phyloP scores from a whole-genome alignment of 768 basidiomycete genomes.

The Lactarius hatsudake region DNA sequence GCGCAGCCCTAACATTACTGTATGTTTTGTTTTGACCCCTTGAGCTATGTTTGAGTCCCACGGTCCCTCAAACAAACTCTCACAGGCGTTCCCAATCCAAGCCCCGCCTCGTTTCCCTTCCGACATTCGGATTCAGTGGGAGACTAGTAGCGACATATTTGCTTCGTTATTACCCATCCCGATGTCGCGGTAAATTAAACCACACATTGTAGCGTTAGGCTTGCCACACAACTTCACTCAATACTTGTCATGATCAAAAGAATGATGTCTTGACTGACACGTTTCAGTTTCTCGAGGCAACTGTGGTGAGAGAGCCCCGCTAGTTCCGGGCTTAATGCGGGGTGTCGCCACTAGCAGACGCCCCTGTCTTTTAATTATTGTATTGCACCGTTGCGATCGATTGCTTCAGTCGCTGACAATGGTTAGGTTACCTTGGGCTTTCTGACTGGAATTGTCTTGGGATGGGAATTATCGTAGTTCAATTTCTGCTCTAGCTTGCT shows the following conservation, averaged over 20 bases:
- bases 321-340: background rate
- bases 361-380: background rate
- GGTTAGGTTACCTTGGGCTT: background rate
- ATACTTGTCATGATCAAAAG: too few relatives aligned
- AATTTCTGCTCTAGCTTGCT: background rate
- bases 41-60: background rate
- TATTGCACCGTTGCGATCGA: background rate
- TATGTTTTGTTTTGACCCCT: background rate
- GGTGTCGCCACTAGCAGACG: background rate
- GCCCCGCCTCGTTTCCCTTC: background rate
- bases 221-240: background rate
- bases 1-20: background rate
- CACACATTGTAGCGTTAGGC: background rate
- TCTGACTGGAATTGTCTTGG: background rate
- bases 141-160: background rate
- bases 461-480: background rate
- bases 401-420: background rate
- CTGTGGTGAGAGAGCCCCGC: background rate
- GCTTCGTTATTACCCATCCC: background rate
- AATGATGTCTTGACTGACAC: too few relatives aligned
- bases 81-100: background rate
- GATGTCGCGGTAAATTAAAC: background rate
- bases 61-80: constrained; percentile 12
- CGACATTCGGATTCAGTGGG: background rate
- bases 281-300: constrained; percentile 10